phyloP scores from a whole-genome alignment of 805 yeast species.

The Monosporozyma solicola region DNA sequence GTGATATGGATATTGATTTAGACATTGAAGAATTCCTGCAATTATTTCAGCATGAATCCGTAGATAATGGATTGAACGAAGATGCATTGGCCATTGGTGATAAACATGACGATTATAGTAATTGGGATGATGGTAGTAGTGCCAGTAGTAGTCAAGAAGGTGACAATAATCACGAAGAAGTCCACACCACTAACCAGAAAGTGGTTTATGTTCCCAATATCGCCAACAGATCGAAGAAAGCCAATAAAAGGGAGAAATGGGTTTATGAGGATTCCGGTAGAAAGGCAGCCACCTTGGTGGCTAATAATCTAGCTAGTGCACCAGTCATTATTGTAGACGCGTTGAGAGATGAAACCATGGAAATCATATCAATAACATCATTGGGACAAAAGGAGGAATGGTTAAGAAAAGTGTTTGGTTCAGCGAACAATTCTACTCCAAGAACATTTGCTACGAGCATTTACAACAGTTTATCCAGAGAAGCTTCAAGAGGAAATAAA shows the following conservation, averaged over 20 bases:
- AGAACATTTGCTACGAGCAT: conserved; percentile 71
- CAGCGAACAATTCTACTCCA: conserved; percentile 70
- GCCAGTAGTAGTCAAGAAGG: conserved; percentile 24
- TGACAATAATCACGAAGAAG: conserved; percentile 10
- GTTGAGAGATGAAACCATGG: conserved; percentile 70
- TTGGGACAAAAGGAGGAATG: conserved; percentile 68
- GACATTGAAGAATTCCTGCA: conserved; percentile 57
- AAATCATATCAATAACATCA: conserved; percentile 71
- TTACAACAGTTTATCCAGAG: conserved; percentile 63
- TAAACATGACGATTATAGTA: conserved; percentile 16
- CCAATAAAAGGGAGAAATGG: conserved; percentile 70
- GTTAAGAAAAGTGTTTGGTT: conserved; percentile 66
- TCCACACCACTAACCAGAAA: conserved; percentile 34
- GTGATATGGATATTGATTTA: conserved; percentile 60
- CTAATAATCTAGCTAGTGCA: conserved; percentile 49
- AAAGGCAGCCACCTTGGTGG: conserved; percentile 45
- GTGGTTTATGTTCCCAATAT: conserved; percentile 66
- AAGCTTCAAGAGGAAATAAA: conserved; percentile 57
- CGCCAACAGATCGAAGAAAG: conserved; percentile 70
- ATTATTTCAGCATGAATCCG: conserved; percentile 31
- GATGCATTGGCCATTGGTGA: conserved; percentile 14
- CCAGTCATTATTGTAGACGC: conserved; percentile 76
- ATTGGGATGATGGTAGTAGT: conserved; percentile 26
- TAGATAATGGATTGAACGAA: conserved; percentile 5
- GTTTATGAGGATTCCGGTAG: conserved; percentile 65